Conservation (phyloP, 2,329 filamentous ascomycete species). For the Ophiostoma novo-ulmi region DNA sequence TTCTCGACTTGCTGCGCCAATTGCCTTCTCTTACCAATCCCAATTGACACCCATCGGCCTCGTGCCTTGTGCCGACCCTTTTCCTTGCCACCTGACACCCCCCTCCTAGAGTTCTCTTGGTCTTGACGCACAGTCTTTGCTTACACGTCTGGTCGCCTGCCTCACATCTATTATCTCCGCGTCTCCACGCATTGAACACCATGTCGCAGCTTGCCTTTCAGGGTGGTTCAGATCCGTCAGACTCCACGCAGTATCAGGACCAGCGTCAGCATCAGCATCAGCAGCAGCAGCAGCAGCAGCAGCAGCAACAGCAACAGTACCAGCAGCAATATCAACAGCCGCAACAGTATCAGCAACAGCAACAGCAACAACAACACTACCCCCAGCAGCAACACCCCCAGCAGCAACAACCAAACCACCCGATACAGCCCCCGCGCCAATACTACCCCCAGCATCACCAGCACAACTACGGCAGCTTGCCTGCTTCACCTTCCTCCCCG, state of each 20-base stretch:
- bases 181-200: constrained; percentile 40
- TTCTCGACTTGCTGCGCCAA: not conserved
- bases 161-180: constrained; percentile 2
- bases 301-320: not conserved
- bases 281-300: not conserved
- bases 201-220: constrained; percentile 51
- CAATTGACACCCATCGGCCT: constrained; percentile 31
- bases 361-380: constrained; percentile 3
- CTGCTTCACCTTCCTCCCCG: constrained; percentile 27
- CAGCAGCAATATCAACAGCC: constrained; percentile 9
- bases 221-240: constrained; percentile 37
- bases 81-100: not conserved
- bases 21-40: constrained; percentile 22
- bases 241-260: constrained; percentile 15
- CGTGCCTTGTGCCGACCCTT: constrained; percentile 15
- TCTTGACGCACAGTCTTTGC: constrained; percentile 14
- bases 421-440: constrained; percentile 8
- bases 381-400: constrained; percentile 7
- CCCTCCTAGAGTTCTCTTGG: not conserved
- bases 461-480: constrained; percentile 22
- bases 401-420: not conserved
- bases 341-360: constrained; percentile 6
- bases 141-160: constrained; percentile 14
- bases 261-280: constrained; percentile 3
- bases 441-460: constrained; percentile 18